Percentiles rank a stretch among this genome's conserved stretches.
These are phyloP conservation scores for Pisolithus marmoratus DNA, from an alignment of 768 basidiomycete genomes.

Conservation along the genomic window DNA sequence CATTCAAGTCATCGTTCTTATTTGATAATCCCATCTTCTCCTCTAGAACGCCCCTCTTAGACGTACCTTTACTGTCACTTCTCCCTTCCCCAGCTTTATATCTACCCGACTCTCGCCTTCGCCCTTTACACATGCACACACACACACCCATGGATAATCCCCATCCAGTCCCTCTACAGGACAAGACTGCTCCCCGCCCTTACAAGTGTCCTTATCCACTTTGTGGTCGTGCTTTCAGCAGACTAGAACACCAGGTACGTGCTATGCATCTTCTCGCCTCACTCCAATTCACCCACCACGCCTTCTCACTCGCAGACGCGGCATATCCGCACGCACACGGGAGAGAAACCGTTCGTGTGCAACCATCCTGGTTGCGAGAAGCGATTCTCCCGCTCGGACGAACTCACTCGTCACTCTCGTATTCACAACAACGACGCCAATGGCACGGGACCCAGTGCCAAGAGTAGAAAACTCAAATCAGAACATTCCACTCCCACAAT, in stretches of 20 bases:
- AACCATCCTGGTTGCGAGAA: conserved; percentile 94
- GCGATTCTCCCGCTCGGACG: conserved; percentile 96
- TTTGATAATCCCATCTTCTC: conserved; percentile 17
- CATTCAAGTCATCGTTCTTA: conserved; percentile 2
- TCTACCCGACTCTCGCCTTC: conserved; percentile 6
- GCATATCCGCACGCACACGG: conserved; percentile 97
- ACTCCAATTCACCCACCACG: conserved; percentile 14
- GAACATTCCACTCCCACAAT: conserved; percentile 13
- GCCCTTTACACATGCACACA: conserved; percentile 3
- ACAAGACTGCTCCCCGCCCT: conserved; percentile 55
- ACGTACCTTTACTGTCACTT: conserved; percentile 6
- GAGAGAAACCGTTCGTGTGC: conserved; percentile 96
- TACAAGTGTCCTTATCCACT: conserved; percentile 95
- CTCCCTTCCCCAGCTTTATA: conserved; percentile 18
- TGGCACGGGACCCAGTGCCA: conserved; percentile 17
- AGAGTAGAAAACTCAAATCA: conserved; percentile 26
- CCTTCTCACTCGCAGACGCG: conserved; percentile 59
- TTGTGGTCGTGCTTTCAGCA: conserved; percentile 93
- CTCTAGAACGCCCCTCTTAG: conserved; percentile 14
- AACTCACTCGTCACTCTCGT: conserved; percentile 91
- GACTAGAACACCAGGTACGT: conserved; percentile 91
- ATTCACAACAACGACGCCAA: conserved; percentile 74
- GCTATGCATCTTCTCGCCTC: conserved; percentile 6
- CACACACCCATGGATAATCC: conserved; percentile 24
- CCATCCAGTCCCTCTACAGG: conserved; percentile 15